Percentiles rank a stretch among this genome's conserved stretches.
These are phyloP conservation scores for Pseudozyma thailandica DNA, from an alignment of 1,284 basidiomycete species.

Conservation along the genomic window DNA sequence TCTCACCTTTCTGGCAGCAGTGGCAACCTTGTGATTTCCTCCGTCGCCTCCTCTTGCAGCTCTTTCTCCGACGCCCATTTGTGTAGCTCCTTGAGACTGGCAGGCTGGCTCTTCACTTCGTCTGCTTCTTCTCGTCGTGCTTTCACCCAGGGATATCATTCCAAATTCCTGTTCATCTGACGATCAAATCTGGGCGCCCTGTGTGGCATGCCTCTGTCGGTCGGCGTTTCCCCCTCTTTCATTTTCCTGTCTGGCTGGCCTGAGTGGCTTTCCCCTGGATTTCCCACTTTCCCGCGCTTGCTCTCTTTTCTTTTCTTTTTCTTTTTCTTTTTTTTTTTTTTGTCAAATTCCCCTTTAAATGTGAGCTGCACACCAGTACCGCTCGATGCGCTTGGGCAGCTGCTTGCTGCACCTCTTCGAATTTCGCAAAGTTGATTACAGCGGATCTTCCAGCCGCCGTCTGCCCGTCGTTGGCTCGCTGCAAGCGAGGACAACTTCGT, in stretches of 20 bases:
- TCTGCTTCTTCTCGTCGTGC: not conserved
- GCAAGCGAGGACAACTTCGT: no score
- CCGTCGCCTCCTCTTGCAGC: no score
- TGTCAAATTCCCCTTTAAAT: no score
- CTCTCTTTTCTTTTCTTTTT: no score
- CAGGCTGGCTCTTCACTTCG: not conserved
- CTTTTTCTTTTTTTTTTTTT: no score
- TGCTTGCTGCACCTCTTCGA: no score
- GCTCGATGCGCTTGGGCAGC: no score
- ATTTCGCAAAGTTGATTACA: no score
- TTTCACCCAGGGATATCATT: conserved; percentile 11
- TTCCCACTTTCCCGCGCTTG: not conserved
- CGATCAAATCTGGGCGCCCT: conserved; percentile 4
- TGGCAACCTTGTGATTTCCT: no score
- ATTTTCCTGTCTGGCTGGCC: not conserved
- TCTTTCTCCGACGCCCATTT: not conserved
- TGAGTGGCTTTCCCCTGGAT: not conserved
- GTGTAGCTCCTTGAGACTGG: not conserved
- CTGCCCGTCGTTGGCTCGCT: not conserved
- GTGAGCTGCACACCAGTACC: no score
- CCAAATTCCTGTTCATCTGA: not conserved
- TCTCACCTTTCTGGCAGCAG: no score
- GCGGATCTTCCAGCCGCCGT: not conserved
- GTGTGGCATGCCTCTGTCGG: not conserved
- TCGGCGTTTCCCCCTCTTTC: not conserved